Conservation (phyloP, 2,329 filamentous ascomycete species). For the Colletotrichum neosansevieriae region DNA sequence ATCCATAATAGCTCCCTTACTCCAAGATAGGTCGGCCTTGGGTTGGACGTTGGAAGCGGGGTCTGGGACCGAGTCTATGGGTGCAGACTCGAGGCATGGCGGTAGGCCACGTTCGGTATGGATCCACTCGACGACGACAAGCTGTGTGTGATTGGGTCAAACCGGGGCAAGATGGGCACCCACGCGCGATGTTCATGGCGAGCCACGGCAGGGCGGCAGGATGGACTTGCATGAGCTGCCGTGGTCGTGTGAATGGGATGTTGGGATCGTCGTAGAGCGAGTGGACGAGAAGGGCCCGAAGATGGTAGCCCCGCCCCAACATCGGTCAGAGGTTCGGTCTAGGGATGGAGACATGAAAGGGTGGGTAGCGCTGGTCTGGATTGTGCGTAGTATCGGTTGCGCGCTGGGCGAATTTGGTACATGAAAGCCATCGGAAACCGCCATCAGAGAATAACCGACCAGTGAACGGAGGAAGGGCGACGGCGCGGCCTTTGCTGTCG, state of each 20-base stretch:
- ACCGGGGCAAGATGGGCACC: not conserved
- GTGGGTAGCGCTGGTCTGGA: slow-evolving; percentile 26
- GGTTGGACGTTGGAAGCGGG: slow-evolving; percentile 22
- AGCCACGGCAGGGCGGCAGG: slow-evolving; percentile 32
- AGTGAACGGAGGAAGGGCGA: slow-evolving; percentile 33
- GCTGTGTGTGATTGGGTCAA: slow-evolving; percentile 30
- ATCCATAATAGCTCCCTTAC: slow-evolving; percentile 22
- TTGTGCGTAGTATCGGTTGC: slow-evolving; percentile 25
- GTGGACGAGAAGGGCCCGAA: slow-evolving; percentile 27
- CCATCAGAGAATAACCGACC: not conserved
- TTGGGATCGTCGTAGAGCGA: slow-evolving; percentile 29
- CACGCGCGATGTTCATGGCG: slow-evolving; percentile 14
- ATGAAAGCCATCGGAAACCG: slow-evolving; percentile 5
- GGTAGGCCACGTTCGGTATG: slow-evolving; percentile 31
- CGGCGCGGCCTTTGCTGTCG: slow-evolving; percentile 25
- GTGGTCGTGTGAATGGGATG: slow-evolving; percentile 37
- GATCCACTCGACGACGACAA: slow-evolving; percentile 21
- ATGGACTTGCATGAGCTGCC: slow-evolving; percentile 32
- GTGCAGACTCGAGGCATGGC: slow-evolving; percentile 21
- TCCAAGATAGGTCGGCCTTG: slow-evolving; percentile 1
- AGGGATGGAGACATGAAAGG: slow-evolving; percentile 7
- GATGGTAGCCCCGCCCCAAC: slow-evolving; percentile 29
- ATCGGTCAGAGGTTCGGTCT: slow-evolving; percentile 35
- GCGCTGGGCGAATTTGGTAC: slow-evolving; percentile 9
- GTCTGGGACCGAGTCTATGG: slow-evolving; percentile 29